Evolutionary conservation across 495 filamentous ascomycete species (phyloP), one percentile per base, ranked within the genome.

Genomic region (Lophiostoma macrostomum): DNA sequence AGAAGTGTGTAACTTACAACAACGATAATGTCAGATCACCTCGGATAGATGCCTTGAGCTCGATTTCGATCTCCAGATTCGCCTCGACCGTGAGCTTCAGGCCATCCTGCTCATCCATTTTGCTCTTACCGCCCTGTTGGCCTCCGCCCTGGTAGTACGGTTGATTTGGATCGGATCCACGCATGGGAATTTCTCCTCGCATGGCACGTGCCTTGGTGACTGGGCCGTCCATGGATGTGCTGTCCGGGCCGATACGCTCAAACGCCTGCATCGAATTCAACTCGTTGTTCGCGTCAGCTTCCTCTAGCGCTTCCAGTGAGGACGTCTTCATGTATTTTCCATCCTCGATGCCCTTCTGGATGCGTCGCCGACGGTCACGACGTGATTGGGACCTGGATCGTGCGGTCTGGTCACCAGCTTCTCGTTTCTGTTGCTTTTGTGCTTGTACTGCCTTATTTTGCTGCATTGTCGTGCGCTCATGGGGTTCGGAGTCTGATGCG

Each of bases 211-310:
- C 68, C 29, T 71, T 61, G 13, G 74, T 75, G 5, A 76, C 74
- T 2, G 74, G 72, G 0, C 73, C 74, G 48, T 75, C 68, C 74
- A 75, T 76, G 53, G 64, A 70, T 11, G 74, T 77, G 36, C 60
- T 64, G 56, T 75, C 73, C 4, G 71, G 68, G 11, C 73, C 71
- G 39, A 76, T 74, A 29, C 70, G 70, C 58, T 74, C 69, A 48
- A 77, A 80, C 2, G 69, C 69, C 53, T 77, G 72, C 70, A 80
- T 74, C 42, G 41, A 32, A 13, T 61, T 49, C 31, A 69, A 38
- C 50, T 73, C 70, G 14, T 58, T 56, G 48, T 68, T 71, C 19
- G 67, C 70, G 40, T 73, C 70, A 16, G 70, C 70, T 52, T 73
- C 70, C 61, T 73, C 70, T 29, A 73, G 70, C n/a, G 70, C 70